Percentiles rank a stretch among this genome's conserved stretches.
Conservation (phyloP, 106 monocot species). For the Posidonia australis region DNA sequence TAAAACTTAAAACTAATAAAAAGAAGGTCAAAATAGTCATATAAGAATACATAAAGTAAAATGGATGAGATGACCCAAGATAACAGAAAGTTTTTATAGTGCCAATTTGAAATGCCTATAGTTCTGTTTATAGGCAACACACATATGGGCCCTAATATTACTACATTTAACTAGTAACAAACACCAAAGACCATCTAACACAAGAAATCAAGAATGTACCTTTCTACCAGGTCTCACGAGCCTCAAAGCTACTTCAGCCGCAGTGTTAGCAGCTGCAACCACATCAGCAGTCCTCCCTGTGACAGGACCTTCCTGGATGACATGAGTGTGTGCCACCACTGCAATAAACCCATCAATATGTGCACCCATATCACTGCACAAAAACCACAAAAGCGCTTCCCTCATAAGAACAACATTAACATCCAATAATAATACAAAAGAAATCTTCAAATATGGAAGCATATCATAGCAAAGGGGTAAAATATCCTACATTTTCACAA, state of each 20-base stretch:
- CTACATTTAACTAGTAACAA: neutral
- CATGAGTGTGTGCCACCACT: constrained; percentile 28
- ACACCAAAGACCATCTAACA: neutral
- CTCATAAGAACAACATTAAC: too few relatives aligned
- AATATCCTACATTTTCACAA: constrained; percentile 24
- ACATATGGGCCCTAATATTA: neutral
- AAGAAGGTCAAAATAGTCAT: too few relatives aligned
- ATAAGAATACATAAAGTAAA: too few relatives aligned
- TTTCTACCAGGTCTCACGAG: constrained; percentile 27
- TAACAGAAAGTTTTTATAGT: too few relatives aligned
- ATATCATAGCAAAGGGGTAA: too few relatives aligned
- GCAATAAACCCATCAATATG: constrained; percentile 34
- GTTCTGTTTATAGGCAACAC: too few relatives aligned
- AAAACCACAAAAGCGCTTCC: neutral
- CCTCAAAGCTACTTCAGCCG: constrained; percentile 24
- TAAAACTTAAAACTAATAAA: too few relatives aligned
- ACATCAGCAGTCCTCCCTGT: constrained; percentile 25
- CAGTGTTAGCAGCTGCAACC: constrained; percentile 26
- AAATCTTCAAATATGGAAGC: too few relatives aligned
- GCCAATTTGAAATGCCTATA: too few relatives aligned
- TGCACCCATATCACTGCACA: constrained; percentile 20
- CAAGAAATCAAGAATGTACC: constrained; percentile 5
- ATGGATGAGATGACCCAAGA: too few relatives aligned
- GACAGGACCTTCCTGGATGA: constrained; percentile 15
- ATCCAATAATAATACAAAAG: too few relatives aligned